A percentile compares a stretch with the other conserved stretches of the same genome.
phyloP scores from a whole-genome alignment of 371 early-diverging fungal genomes.

The Parasitella parasitica region DNA sequence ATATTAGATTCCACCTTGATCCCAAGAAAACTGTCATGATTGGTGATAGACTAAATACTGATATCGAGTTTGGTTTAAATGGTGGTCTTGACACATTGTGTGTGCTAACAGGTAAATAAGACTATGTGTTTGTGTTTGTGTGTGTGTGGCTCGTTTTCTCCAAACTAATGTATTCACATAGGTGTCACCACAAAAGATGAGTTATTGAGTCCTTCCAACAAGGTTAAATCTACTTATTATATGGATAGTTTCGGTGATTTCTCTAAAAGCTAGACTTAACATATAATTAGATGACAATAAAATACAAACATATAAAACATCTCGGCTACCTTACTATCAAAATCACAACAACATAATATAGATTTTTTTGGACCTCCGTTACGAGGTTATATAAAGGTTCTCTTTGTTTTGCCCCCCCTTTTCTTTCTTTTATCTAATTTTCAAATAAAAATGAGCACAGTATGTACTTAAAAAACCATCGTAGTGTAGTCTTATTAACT shows the following conservation, averaged over 20 bases:
- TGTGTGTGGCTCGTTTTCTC: background rate
- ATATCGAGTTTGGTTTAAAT: conserved; percentile 90
- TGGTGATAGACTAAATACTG: conserved; percentile 95
- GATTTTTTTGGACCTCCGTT: background rate
- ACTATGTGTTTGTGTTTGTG: background rate
- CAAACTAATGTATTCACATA: conserved; percentile 4
- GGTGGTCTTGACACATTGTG: conserved; percentile 88
- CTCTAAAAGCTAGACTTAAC: conserved; percentile 2
- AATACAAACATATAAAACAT: too few relatives aligned
- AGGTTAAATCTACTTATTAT: conserved; percentile 58
- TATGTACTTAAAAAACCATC: conserved; percentile 7
- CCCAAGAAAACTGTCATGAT: conserved; percentile 90
- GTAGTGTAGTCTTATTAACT: background rate
- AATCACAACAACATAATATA: background rate
- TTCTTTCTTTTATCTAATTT: background rate
- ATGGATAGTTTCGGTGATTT: conserved; percentile 59
- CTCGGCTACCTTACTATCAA: too few relatives aligned
- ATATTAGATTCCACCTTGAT: conserved; percentile 78
- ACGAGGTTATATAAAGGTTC: background rate
- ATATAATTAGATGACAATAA: too few relatives aligned
- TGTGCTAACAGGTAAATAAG: conserved; percentile 80
- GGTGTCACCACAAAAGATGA: conserved; percentile 56
- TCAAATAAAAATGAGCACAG: conserved; percentile 28
- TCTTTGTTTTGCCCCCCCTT: background rate
- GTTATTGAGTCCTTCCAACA: conserved; percentile 43